A percentile compares a stretch with the other conserved stretches of the same genome.
Conservation (phyloP, 148 eudicot species). For the Bassia scoparia region DNA sequence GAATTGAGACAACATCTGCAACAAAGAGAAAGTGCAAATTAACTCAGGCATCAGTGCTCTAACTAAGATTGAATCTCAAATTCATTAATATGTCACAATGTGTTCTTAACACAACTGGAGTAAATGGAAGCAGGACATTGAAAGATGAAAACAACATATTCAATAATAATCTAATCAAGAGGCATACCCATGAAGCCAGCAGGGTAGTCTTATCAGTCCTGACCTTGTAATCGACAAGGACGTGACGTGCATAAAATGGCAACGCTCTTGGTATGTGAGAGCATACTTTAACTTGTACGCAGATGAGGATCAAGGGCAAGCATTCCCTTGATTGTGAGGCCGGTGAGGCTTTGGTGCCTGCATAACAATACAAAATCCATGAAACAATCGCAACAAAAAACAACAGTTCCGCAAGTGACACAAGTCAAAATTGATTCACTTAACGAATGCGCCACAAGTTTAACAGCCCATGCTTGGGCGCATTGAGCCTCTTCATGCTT, state of each 20-base stretch:
- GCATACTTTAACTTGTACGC: slow-evolving; percentile 54
- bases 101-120: too few relatives aligned
- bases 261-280: slow-evolving; percentile 38
- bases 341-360: slow-evolving; percentile 61
- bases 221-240: slow-evolving; percentile 53
- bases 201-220: slow-evolving; percentile 40
- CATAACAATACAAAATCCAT: background rate
- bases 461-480: slow-evolving; percentile 57
- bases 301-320: slow-evolving; percentile 48
- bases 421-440: background rate
- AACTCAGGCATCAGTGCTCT: too few relatives aligned
- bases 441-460: slow-evolving; percentile 52
- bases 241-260: slow-evolving; percentile 53
- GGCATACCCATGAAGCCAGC: slow-evolving; percentile 59
- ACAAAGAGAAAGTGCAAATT: background rate
- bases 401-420: background rate
- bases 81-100: too few relatives aligned
- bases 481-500: slow-evolving; percentile 71
- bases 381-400: background rate
- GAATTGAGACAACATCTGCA: slow-evolving; percentile 56
- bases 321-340: slow-evolving; percentile 60
- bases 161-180: too few relatives aligned
- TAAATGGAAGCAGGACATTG: too few relatives aligned
- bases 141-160: too few relatives aligned
- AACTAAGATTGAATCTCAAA: too few relatives aligned